Evolutionary conservation across 2,329 filamentous ascomycete species (phyloP).

Genomic region (Tolypocladium pustulatum): DNA sequence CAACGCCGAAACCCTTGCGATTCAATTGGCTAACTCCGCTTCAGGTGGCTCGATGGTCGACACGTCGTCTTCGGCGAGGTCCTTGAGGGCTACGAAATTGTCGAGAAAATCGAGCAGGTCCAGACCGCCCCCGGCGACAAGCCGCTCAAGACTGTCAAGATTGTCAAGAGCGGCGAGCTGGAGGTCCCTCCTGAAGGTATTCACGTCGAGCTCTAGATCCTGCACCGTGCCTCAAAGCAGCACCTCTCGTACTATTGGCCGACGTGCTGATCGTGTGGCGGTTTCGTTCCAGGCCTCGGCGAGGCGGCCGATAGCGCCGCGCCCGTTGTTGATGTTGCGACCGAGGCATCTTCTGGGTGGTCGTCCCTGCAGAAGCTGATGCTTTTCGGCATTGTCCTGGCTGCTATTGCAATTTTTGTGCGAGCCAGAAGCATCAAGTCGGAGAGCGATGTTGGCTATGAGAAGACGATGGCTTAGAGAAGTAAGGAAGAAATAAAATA

Average conservation of each 20-base stretch:
- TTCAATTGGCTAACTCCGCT: background rate
- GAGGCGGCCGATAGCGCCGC: slow-evolving; percentile 10
- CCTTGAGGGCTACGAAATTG: slow-evolving; percentile 72
- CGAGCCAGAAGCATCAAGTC: slow-evolving; percentile 24
- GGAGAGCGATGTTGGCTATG: slow-evolving; percentile 23
- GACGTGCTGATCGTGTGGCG: slow-evolving; percentile 23
- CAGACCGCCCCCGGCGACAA: slow-evolving; percentile 57
- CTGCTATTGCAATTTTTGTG: slow-evolving; percentile 33
- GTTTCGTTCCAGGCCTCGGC: slow-evolving; percentile 15
- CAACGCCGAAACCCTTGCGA: background rate
- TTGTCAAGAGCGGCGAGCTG: slow-evolving; percentile 75
- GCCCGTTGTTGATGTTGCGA: slow-evolving; percentile 3
- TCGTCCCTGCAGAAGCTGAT: slow-evolving; percentile 38
- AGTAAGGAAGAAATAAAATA: slow-evolving; percentile 1
- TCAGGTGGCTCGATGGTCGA: slow-evolving; percentile 68
- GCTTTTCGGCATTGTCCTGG: slow-evolving; percentile 37
- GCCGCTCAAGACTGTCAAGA: slow-evolving; percentile 60
- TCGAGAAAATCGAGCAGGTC: slow-evolving; percentile 67
- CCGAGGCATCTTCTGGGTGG: slow-evolving; percentile 8
- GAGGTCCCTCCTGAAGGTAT: slow-evolving; percentile 85
- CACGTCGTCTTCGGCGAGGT: slow-evolving; percentile 88
- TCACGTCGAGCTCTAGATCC: slow-evolving; percentile 67
- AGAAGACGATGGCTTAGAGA: slow-evolving; percentile 32
- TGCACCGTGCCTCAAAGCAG: slow-evolving; percentile 7
- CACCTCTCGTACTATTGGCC: slow-evolving; percentile 11